These are phyloP conservation scores for Sclerotiophoma versabilis DNA, from an alignment of 2,329 filamentous ascomycete species.

Conservation along the genomic window DNA sequence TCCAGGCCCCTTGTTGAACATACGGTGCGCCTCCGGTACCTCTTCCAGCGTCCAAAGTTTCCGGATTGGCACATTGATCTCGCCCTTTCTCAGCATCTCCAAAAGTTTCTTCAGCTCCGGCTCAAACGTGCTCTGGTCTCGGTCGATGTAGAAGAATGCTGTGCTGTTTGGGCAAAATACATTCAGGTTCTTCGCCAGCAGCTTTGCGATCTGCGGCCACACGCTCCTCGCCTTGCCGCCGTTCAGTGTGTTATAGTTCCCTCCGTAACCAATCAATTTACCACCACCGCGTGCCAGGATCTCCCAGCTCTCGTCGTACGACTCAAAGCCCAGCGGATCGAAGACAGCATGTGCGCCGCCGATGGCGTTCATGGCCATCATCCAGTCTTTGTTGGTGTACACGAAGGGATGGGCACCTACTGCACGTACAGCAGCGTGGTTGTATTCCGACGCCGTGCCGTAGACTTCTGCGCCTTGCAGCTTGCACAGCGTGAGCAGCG, in stretches of 20 bases:
- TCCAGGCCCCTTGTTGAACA: conserved; percentile 33
- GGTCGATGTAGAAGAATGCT: conserved; percentile 37
- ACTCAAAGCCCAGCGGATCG: conserved; percentile 60
- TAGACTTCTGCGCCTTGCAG: conserved; percentile 57
- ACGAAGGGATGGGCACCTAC: conserved; percentile 55
- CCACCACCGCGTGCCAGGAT: conserved; percentile 53
- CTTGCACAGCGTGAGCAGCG: conserved; percentile 52
- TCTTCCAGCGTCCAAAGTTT: conserved; percentile 37
- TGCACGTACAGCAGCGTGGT: conserved; percentile 52
- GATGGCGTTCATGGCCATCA: conserved; percentile 53
- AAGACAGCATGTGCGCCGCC: conserved; percentile 59
- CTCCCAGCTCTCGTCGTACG: conserved; percentile 59
- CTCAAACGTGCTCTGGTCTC: conserved; percentile 34
- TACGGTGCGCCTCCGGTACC: conserved; percentile 37
- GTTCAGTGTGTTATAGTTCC: conserved; percentile 33
- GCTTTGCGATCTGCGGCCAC: conserved; percentile 27
- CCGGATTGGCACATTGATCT: conserved; percentile 38
- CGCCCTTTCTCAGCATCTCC: conserved; percentile 23
- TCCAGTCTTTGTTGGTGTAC: conserved; percentile 61
- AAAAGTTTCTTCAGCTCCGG: conserved; percentile 34
- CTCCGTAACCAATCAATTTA: conserved; percentile 40
- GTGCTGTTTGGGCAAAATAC: conserved; percentile 35
- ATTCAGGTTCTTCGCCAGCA: conserved; percentile 33
- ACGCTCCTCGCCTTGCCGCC: conserved; percentile 28
- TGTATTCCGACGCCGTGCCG: conserved; percentile 58